phyloP scores from a whole-genome alignment of 2,329 filamentous ascomycete species.

The Arthrobotrys musiformis region DNA sequence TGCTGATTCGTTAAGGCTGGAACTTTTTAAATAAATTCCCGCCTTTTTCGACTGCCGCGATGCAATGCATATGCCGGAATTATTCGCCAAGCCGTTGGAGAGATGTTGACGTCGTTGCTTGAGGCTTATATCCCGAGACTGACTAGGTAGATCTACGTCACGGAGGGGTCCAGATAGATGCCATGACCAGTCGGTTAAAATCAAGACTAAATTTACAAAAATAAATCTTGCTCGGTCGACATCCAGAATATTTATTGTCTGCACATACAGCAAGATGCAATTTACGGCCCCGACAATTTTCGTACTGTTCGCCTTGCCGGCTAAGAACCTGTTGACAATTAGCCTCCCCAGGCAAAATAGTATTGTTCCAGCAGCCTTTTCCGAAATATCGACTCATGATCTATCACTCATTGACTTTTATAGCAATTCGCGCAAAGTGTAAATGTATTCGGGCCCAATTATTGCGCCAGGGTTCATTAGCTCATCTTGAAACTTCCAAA shows the following conservation, averaged over 20 bases:
- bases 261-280: too few species aligned
- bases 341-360: not conserved
- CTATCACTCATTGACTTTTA: not conserved
- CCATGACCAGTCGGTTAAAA: too few species aligned
- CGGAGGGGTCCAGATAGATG: too few species aligned
- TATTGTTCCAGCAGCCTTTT: not conserved
- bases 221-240: too few species aligned
- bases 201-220: too few species aligned
- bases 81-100: not conserved
- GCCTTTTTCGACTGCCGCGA: not conserved
- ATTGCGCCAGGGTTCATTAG: not conserved
- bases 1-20: not conserved
- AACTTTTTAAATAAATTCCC: not conserved
- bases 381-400: not conserved
- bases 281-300: too few species aligned
- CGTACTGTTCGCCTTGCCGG: not conserved
- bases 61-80: not conserved
- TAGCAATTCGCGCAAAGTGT: not conserved
- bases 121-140: too few species aligned
- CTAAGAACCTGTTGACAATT: not conserved
- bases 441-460: conserved; percentile 14
- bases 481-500: conserved; percentile 8
- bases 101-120: too few species aligned
- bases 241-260: too few species aligned
- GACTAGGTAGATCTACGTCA: too few species aligned